Evolutionary conservation across 441 rosid genomes (phyloP).

Genomic region (Viola pubescens): DNA sequence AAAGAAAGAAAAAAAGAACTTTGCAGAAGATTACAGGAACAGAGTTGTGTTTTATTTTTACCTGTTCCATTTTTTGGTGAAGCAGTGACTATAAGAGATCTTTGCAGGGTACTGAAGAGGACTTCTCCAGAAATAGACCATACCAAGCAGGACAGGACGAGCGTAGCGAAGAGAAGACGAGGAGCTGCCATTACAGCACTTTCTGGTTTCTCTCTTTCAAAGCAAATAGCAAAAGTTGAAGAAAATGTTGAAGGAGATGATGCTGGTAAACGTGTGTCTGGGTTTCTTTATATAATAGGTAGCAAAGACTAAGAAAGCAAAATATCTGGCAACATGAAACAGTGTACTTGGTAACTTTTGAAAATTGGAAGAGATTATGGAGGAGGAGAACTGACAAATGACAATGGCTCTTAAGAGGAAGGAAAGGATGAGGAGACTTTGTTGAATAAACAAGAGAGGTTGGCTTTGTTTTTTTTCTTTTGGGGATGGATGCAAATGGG

Average conservation of each 20-base stretch:
- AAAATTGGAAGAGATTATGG: too few species aligned
- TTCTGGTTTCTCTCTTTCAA: not conserved
- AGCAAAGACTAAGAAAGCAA: too few species aligned
- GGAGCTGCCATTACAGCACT: conserved; percentile 21
- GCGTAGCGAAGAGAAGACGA: conserved; percentile 25
- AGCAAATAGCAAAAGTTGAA: conserved; percentile 3
- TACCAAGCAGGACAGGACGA: conserved; percentile 29
- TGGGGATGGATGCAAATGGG: conserved; percentile 1
- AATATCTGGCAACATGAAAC: too few species aligned
- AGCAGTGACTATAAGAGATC: conserved; percentile 37
- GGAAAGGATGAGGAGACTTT: conserved; percentile 18
- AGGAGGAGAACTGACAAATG: too few species aligned
- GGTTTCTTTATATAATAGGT: conserved; percentile 14
- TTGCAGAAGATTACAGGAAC: not conserved
- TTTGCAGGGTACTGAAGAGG: conserved; percentile 37
- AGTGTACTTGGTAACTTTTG: too few species aligned
- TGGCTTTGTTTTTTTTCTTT: not conserved
- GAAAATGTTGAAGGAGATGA: not conserved
- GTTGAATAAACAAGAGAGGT: not conserved
- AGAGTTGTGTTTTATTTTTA: conserved; percentile 8
- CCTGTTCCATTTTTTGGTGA: conserved; percentile 33
- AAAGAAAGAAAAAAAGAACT: not conserved
- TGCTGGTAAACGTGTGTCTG: not conserved
- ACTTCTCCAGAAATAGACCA: conserved; percentile 25
- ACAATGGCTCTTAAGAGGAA: conserved; percentile 23